These are phyloP conservation scores for Macrophomina tecta DNA, from an alignment of 2,329 filamentous ascomycete species.

Conservation along the genomic window DNA sequence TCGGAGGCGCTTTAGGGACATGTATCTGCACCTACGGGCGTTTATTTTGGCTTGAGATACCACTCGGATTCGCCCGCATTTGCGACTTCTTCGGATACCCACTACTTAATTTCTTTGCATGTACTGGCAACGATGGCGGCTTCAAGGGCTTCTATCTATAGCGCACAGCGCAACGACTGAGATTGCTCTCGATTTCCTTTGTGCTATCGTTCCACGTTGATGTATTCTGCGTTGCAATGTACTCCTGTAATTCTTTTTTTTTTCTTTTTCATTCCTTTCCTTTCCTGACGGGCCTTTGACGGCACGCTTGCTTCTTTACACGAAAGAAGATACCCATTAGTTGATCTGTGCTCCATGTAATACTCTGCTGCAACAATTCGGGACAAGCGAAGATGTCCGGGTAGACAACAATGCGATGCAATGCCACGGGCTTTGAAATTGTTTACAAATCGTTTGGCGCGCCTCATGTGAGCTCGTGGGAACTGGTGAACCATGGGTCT, in stretches of 20 bases:
- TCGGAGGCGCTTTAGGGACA: conserved; percentile 25
- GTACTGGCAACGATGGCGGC: conserved; percentile 25
- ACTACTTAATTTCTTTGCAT: conserved; percentile 25
- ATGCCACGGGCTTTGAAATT: conserved; percentile 2
- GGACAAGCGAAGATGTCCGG: conserved; percentile 11
- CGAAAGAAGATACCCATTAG: conserved; percentile 25
- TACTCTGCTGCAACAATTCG: not conserved
- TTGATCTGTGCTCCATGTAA: conserved; percentile 21
- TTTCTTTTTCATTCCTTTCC: not conserved
- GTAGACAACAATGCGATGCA: conserved; percentile 6
- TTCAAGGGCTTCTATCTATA: conserved; percentile 19
- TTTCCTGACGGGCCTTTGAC: conserved; percentile 2
- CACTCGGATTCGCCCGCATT: conserved; percentile 20
- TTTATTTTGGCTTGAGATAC: conserved; percentile 26
- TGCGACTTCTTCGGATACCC: conserved; percentile 25
- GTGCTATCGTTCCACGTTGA: conserved; percentile 15
- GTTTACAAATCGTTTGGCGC: conserved; percentile 22
- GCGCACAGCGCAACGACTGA: conserved; percentile 13
- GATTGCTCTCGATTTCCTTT: conserved; percentile 23
- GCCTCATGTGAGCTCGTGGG: conserved; percentile 3
- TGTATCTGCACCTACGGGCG: conserved; percentile 25
- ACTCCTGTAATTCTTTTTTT: conserved; percentile 9
- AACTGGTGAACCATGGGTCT: conserved; percentile 17
- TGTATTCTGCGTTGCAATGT: conserved; percentile 12
- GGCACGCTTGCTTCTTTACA: conserved; percentile 22